Percentiles rank a stretch among this genome's conserved stretches.
Evolutionary conservation across 805 yeast species (phyloP).

Genomic region (Millerozyma miso): DNA sequence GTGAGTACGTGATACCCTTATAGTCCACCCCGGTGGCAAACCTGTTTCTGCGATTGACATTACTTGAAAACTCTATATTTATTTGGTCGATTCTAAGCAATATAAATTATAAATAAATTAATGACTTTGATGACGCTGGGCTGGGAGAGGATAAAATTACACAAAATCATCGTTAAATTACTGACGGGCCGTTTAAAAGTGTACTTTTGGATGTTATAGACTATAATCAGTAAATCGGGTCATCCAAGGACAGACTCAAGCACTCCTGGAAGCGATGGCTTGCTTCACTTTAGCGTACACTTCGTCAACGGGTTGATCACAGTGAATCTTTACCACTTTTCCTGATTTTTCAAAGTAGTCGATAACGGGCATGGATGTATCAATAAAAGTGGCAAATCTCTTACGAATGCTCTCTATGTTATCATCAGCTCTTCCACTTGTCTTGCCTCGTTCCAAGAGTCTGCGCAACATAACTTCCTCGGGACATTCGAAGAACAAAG

Average conservation of each 20-base stretch:
- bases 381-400: conserved; percentile 80
- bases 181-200: no score
- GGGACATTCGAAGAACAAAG: conserved; percentile 77
- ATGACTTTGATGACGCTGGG: no score
- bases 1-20: conserved; percentile 73
- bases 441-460: conserved; percentile 85
- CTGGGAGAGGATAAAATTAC: no score
- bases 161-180: not conserved
- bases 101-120: no score
- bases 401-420: conserved; percentile 86
- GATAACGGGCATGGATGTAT: conserved; percentile 92
- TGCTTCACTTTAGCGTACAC: conserved; percentile 68
- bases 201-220: no score
- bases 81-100: not conserved
- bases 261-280: conserved; percentile 48
- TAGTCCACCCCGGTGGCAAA: conserved; percentile 81
- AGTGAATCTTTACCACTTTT: conserved; percentile 72
- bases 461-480: conserved; percentile 80
- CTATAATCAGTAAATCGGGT: no score
- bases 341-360: conserved; percentile 70
- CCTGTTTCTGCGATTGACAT: conserved; percentile 50
- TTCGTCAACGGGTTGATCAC: conserved; percentile 75
- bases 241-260: not conserved
- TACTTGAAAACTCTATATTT: conserved; percentile 1
- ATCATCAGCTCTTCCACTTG: conserved; percentile 92